Base-by-base conservation (phyloP, 1,284 basidiomycete genomes). In the Blastosporella zonata region DNA sequence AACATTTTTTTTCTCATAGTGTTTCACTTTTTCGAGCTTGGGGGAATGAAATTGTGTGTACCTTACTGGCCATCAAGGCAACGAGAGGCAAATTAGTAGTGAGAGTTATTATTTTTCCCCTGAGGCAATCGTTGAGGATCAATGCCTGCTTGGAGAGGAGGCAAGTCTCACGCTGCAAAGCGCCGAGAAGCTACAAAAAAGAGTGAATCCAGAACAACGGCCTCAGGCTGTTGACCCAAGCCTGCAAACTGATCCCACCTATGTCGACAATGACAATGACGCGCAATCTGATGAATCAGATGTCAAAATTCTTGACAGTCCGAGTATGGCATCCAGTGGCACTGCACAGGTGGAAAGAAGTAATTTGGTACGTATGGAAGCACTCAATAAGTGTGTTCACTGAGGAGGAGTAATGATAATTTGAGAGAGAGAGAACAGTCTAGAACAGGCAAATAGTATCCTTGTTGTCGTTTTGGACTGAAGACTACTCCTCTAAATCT, bases 1-100 rank as follows among this genome's bases (percentile, higher is more conserved):
- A 15, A 23, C 29, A 43, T n/a, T 3, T 20, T 29, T 23, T 23
- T 35, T 22, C 33, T n/a, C 33, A 35, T 2, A 6, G 21, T 43
- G 33, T 43, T 35, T 43, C 31, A 35, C 42, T 18, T 43, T 35
- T 43, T 35, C 28, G 29, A 34, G 31, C 25, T 13, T 15, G n/a
- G 9, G n/a, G 31, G 31, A 33, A 33, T 33, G 31, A 33, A 33
- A 33, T 33, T 33, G 31, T 33, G 31, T 33, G 31, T 33, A 33
- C 31, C 31, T 33, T 33, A 13, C 31, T 33, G 31, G 31, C 31
- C 31, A 12, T 33, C 31, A 33, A 43, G 42, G 42, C 42, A 15
- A 35, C 31, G 42, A 34, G 21, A 35, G 15, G 20, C 21, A 18
- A 18, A 43, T 35, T 43, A 40, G 13, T 40, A 13, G 23, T 25